phyloP scores from a whole-genome alignment of 1,139 yeast species.

The Saccharomyces hybrid region DNA sequence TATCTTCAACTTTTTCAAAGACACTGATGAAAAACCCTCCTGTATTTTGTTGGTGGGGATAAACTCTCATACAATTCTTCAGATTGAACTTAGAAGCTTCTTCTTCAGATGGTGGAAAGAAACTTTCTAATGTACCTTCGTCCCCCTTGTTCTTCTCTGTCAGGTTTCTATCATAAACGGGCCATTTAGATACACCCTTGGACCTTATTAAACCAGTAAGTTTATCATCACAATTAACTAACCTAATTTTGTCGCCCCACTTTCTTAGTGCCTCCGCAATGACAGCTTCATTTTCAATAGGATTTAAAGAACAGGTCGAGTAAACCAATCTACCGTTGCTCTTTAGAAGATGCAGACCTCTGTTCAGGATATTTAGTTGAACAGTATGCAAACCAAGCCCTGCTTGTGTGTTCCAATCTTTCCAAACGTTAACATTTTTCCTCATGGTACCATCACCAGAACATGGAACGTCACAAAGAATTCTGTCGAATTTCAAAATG shows the following conservation, averaged over 20 bases:
- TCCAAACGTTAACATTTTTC: conserved; percentile 94
- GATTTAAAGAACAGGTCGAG: conserved; percentile 93
- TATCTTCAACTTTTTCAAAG: conserved; percentile 55
- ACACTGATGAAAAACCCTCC: conserved; percentile 98
- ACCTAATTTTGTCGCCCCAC: conserved; percentile 57
- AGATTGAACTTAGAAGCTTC: conserved; percentile 58
- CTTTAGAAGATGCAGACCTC: conserved; percentile 85
- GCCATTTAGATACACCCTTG: conserved; percentile 74
- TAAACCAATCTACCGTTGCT: conserved; percentile 91
- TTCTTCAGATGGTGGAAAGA: conserved; percentile 77
- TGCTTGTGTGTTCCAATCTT: conserved; percentile 84
- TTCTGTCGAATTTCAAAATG: conserved; percentile 74
- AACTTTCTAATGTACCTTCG: conserved; percentile 47
- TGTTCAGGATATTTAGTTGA: conserved; percentile 77
- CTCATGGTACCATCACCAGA: conserved; percentile 99
- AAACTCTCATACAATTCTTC: conserved; percentile 81
- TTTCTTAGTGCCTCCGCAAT: conserved; percentile 85
- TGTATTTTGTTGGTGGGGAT: conserved; percentile 95
- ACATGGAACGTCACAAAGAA: conserved; percentile 97
- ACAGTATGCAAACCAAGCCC: conserved; percentile 84
- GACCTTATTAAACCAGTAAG: conserved; percentile 74
- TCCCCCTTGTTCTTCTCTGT: conserved; percentile 42
- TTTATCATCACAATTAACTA: conserved; percentile 65
- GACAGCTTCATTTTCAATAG: conserved; percentile 96
- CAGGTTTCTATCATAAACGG: conserved; percentile 76